A percentile compares a stretch with the other conserved stretches of the same genome.
These are phyloP conservation scores for Rhododendron molle DNA, from an alignment of 148 eudicot genomes.

Conservation along the genomic window DNA sequence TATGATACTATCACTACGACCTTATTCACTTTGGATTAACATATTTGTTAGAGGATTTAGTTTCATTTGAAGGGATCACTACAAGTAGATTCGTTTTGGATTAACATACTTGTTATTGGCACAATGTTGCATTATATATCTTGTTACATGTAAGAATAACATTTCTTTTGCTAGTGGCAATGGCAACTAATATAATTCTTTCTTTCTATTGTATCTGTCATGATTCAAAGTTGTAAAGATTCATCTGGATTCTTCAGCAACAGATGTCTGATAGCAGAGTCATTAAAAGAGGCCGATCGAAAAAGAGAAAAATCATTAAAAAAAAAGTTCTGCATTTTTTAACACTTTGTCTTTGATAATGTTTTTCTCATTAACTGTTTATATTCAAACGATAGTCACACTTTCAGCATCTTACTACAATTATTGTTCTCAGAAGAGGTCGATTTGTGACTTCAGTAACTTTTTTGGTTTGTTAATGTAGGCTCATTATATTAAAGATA, in stretches of 20 bases:
- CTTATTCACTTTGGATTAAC: background rate
- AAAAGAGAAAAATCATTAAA: no score
- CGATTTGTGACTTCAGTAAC: background rate
- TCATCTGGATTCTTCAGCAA: background rate
- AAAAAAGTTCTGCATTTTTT: background rate
- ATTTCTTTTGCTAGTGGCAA: background rate
- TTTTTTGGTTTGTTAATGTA: conserved; percentile 15
- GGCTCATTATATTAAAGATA: conserved; percentile 89
- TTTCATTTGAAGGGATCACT: background rate
- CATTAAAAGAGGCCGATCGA: background rate
- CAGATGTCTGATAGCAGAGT: background rate
- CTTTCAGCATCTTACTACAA: background rate
- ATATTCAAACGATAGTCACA: background rate
- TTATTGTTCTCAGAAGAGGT: background rate
- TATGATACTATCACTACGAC: background rate
- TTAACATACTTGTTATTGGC: background rate
- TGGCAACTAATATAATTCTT: background rate
- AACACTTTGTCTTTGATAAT: background rate
- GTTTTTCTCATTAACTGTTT: background rate
- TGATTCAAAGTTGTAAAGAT: background rate
- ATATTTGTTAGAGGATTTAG: background rate
- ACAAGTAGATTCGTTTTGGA: background rate
- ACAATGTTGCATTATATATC: background rate
- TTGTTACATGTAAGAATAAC: background rate
- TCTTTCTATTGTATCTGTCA: background rate